Conservation (phyloP, 2,329 filamentous ascomycete genomes). For the Exophiala xenobiotica region DNA sequence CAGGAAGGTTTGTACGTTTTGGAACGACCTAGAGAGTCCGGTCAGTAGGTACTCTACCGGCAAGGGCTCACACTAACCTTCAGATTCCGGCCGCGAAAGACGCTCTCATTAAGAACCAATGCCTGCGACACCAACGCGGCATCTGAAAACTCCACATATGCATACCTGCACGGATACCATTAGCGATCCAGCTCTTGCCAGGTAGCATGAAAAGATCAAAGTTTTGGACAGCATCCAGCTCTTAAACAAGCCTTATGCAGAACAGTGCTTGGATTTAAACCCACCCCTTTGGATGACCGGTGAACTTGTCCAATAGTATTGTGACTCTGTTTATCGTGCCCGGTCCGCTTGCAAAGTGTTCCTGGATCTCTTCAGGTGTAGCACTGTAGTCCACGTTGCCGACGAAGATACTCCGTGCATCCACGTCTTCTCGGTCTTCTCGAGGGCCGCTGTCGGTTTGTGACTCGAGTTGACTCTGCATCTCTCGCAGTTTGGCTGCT, state of each 20-base stretch:
- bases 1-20: constrained; percentile 94
- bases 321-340: constrained; percentile 98
- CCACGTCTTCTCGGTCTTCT: constrained; percentile 94
- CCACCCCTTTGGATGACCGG: constrained; percentile 98
- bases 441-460: constrained; percentile 72
- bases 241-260: constrained; percentile 29
- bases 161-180: constrained; percentile 66
- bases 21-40: constrained; percentile 64
- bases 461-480: constrained; percentile 83
- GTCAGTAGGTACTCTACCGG: constrained; percentile 16
- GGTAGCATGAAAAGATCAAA: constrained; percentile 49
- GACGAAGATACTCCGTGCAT: constrained; percentile 94
- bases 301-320: constrained; percentile 96
- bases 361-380: constrained; percentile 95
- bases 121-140: constrained; percentile 90
- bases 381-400: constrained; percentile 98
- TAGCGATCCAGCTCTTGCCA: constrained; percentile 56
- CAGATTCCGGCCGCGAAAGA: constrained; percentile 90
- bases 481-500: constrained; percentile 79
- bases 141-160: constrained; percentile 97
- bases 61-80: constrained; percentile 62
- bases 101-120: constrained; percentile 91
- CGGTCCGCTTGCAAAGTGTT: constrained; percentile 88
- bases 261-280: constrained; percentile 39
- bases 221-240: constrained; percentile 30